Conservation (phyloP, 2,329 filamentous ascomycete genomes). For the Ramularia collo-cygni region DNA sequence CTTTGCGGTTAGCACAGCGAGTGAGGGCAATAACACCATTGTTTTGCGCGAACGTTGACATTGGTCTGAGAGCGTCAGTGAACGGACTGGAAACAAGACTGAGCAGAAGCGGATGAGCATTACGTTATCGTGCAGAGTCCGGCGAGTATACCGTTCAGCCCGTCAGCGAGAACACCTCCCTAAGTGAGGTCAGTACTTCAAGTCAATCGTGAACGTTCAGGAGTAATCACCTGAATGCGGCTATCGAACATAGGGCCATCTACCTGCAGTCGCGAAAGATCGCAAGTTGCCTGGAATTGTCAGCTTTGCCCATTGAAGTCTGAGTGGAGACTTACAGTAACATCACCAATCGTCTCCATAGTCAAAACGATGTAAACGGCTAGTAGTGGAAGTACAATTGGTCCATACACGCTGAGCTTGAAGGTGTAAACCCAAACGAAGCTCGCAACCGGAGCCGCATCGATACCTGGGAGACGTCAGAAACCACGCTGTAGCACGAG, state of each 20-base stretch:
- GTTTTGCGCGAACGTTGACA: constrained; percentile 77
- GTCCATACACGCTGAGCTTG: constrained; percentile 62
- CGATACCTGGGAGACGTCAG: constrained; percentile 60
- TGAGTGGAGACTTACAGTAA: constrained; percentile 6
- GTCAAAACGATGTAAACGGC: constrained; percentile 60
- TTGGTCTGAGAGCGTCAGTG: constrained; percentile 39
- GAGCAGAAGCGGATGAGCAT: too few species aligned
- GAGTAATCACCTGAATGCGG: constrained; percentile 43
- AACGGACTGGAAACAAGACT: too few species aligned
- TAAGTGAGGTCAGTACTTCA: constrained; percentile 39
- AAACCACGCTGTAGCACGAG: constrained; percentile 45
- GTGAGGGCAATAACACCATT: constrained; percentile 80
- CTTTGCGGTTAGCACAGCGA: constrained; percentile 71
- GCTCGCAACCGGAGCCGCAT: constrained; percentile 61
- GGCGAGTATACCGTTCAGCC: constrained; percentile 63
- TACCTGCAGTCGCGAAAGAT: constrained; percentile 70
- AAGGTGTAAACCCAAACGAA: constrained; percentile 79
- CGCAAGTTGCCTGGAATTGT: constrained; percentile 61
- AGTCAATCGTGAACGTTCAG: neutral
- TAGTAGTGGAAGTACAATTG: constrained; percentile 65
- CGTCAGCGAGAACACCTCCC: constrained; percentile 68
- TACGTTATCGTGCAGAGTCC: constrained; percentile 67
- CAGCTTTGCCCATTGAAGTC: too few species aligned
- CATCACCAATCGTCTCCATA: constrained; percentile 61
- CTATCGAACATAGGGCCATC: constrained; percentile 66